phyloP scores from a whole-genome alignment of 2,329 filamentous ascomycete genomes.

The Trichoderma simmonsii region DNA sequence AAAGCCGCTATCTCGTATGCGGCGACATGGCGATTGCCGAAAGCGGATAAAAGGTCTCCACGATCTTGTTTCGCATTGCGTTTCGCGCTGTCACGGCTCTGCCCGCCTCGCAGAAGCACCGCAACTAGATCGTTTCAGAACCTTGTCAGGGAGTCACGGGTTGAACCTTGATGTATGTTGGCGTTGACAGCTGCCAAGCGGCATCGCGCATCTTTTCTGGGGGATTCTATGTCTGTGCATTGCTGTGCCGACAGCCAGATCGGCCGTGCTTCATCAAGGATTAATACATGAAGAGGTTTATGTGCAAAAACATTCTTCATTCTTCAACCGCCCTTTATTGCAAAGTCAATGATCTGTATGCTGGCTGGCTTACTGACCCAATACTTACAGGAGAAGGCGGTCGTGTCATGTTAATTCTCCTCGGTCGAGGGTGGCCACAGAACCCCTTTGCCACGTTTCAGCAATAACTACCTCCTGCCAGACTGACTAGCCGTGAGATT shows the following conservation, averaged over 20 bases:
- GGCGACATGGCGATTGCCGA: neutral
- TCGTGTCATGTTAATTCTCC: neutral
- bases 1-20: neutral
- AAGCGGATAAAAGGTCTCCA: neutral
- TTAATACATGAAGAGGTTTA: neutral
- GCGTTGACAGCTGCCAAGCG: neutral
- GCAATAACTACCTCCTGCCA: neutral
- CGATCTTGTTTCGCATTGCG: conserved; percentile 11
- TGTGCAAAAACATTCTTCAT: neutral
- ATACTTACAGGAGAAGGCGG: neutral
- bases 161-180: neutral
- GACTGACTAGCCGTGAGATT: neutral
- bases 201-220: neutral
- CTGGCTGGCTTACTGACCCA: neutral
- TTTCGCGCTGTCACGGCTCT: conserved; percentile 3
- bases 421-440: neutral
- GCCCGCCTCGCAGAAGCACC: neutral
- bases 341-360: neutral
- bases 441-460: conserved; percentile 26
- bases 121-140: conserved; percentile 5
- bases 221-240: neutral
- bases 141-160: neutral
- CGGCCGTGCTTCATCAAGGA: neutral
- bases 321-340: neutral
- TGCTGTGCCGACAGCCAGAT: neutral